Evolutionary conservation across 1,284 basidiomycete species (phyloP).

Genomic region (Ustilago esculenta): DNA sequence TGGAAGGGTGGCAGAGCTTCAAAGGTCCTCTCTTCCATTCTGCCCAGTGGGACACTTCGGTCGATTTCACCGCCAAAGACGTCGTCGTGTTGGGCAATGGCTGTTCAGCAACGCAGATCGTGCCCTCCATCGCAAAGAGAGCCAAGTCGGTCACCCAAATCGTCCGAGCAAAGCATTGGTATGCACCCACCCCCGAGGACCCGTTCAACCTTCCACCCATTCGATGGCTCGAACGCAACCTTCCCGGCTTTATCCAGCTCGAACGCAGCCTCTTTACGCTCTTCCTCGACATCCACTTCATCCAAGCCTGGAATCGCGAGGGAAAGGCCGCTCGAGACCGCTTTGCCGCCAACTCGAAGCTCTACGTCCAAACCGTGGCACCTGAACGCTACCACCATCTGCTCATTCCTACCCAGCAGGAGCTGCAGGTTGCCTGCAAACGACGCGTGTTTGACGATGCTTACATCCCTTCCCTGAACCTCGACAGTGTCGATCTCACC

Average conservation of each 20-base stretch:
- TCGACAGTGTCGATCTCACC: slow-evolving; percentile 39
- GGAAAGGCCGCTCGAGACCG: slow-evolving; percentile 30
- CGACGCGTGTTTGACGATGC: slow-evolving; percentile 49
- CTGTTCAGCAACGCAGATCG: slow-evolving; percentile 58
- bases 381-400: slow-evolving; percentile 54
- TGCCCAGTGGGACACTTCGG: slow-evolving; percentile 59
- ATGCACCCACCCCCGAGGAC: slow-evolving; percentile 35
- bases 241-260: slow-evolving; percentile 24
- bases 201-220: slow-evolving; percentile 11
- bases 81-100: slow-evolving; percentile 63
- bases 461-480: slow-evolving; percentile 40
- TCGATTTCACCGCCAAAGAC: slow-evolving; percentile 55
- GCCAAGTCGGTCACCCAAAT: slow-evolving; percentile 44
- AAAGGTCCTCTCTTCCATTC: slow-evolving; percentile 61
- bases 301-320: slow-evolving; percentile 17
- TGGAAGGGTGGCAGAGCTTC: slow-evolving; percentile 43
- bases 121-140: slow-evolving; percentile 30
- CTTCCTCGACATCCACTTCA: slow-evolving; percentile 37
- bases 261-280: slow-evolving; percentile 34
- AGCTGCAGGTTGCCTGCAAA: slow-evolving; percentile 50
- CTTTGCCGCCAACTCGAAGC: slow-evolving; percentile 18
- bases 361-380: slow-evolving; percentile 45
- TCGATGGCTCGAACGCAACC: slow-evolving; percentile 18
- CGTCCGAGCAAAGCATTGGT: slow-evolving; percentile 49
- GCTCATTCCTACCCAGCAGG: slow-evolving; percentile 44